Conservation (phyloP, 1,139 yeast genomes). For the Entelexis sorbosivorans region DNA sequence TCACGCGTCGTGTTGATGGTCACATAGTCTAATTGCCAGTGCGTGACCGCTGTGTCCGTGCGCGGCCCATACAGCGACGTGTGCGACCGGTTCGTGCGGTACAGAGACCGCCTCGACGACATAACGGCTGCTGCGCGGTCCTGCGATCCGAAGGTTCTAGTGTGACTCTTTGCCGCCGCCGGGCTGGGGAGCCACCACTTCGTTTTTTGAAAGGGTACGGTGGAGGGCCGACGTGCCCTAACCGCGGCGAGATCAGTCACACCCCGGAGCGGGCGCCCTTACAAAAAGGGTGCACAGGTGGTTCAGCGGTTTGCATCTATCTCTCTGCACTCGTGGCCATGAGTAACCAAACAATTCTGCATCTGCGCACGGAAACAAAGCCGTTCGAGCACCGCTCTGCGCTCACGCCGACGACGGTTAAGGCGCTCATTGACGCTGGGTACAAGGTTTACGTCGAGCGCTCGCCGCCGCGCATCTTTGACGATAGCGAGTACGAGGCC, state of each 20-base stretch:
- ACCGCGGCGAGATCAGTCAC: background rate
- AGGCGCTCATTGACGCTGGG: constrained; percentile 75
- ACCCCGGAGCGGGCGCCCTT: background rate
- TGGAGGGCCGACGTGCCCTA: background rate
- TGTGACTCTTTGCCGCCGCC: background rate
- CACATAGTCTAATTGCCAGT: constrained; percentile 19
- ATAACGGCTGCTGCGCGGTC: constrained; percentile 7
- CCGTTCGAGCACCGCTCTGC: constrained; percentile 97
- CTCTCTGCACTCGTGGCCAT: no score
- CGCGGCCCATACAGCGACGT: constrained; percentile 23
- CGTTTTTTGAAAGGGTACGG: no score
- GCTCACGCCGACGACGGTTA: constrained; percentile 81
- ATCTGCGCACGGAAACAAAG: constrained; percentile 91
- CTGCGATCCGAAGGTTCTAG: background rate
- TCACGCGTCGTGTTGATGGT: constrained; percentile 19
- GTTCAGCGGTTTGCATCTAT: background rate
- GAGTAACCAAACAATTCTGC: constrained; percentile 35
- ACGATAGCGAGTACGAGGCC: constrained; percentile 55
- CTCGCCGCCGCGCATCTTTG: constrained; percentile 71
- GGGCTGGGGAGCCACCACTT: no score
- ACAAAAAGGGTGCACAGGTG: background rate
- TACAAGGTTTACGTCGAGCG: constrained; percentile 81
- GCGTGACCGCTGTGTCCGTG: constrained; percentile 19
- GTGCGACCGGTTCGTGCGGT: constrained; percentile 20
- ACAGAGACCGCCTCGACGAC: constrained; percentile 22